Conservation (phyloP, 2,329 filamentous ascomycete genomes). For the Talaromyces albobiverticillius region DNA sequence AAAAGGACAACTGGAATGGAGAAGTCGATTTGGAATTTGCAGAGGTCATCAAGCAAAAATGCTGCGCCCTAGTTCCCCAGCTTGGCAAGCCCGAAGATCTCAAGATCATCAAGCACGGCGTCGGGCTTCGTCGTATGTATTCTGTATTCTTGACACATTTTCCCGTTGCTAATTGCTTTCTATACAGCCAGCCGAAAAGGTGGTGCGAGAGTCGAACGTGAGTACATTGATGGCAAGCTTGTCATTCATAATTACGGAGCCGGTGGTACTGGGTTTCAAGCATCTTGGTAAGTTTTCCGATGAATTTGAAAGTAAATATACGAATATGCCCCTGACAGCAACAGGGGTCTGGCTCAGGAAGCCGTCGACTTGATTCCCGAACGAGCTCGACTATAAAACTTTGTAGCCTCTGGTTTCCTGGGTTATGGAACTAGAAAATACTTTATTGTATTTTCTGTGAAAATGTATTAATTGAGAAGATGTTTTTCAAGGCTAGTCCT, state of each 20-base stretch:
- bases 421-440: neutral
- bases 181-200: constrained; percentile 13
- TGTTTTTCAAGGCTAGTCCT: neutral
- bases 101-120: constrained; percentile 11
- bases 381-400: constrained; percentile 8
- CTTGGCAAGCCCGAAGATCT: constrained; percentile 13
- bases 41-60: constrained; percentile 14
- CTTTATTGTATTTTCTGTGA: neutral
- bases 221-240: constrained; percentile 14
- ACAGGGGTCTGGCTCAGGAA: constrained; percentile 10
- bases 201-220: constrained; percentile 12
- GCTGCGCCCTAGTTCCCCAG: constrained; percentile 11
- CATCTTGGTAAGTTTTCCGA: constrained; percentile 12
- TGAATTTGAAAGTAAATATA: neutral
- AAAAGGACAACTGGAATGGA: constrained; percentile 14
- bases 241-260: constrained; percentile 14
- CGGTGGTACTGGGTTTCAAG: constrained; percentile 15
- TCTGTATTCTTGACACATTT: constrained; percentile 1
- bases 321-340: constrained; percentile 2
- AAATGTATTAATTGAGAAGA: neutral
- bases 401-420: neutral
- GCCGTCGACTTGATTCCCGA: constrained; percentile 9
- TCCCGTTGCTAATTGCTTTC: constrained; percentile 4
- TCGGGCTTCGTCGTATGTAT: constrained; percentile 11
- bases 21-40: constrained; percentile 15